Evolutionary conservation across 2,329 filamentous ascomycete species (phyloP).

Genomic region (Aspergillus fructus): DNA sequence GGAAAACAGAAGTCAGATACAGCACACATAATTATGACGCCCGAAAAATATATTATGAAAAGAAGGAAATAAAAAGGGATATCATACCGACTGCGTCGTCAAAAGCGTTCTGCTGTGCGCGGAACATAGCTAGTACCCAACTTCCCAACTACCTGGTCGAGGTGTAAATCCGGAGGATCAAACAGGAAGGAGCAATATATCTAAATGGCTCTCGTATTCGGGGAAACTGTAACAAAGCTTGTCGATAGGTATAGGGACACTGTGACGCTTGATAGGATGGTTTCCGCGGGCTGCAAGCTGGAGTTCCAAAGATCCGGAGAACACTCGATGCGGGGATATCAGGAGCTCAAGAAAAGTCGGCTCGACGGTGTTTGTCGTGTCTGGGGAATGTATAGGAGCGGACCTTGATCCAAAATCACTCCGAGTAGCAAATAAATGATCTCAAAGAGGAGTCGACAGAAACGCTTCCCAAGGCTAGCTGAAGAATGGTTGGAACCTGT

Average conservation of each 20-base stretch:
- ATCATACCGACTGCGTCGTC: slow-evolving; percentile 65
- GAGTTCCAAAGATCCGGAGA: slow-evolving; percentile 9
- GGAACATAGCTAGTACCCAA: slow-evolving; percentile 51
- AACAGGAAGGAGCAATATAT: neutral
- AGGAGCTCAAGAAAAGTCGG: neutral
- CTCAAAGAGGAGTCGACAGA: neutral
- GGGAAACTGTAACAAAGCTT: neutral
- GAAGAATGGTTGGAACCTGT: slow-evolving; percentile 23
- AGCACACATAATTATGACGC: neutral
- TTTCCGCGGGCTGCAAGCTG: slow-evolving; percentile 1
- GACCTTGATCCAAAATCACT: neutral
- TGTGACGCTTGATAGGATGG: neutral
- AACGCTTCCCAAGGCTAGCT: neutral
- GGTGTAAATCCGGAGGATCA: neutral
- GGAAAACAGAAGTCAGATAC: slow-evolving; percentile 25
- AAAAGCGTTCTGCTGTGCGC: slow-evolving; percentile 65
- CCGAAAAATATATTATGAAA: neutral
- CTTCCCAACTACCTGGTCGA: neutral
- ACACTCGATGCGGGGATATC: slow-evolving; percentile 14
- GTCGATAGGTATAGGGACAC: neutral
- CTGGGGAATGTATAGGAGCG: too few relatives aligned
- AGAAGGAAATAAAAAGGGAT: slow-evolving; percentile 9
- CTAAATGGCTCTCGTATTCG: neutral
- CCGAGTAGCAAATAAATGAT: neutral
- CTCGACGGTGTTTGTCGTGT: neutral